phyloP scores from a whole-genome alignment of 805 yeast genomes.

The Suhomyces faveliae region DNA sequence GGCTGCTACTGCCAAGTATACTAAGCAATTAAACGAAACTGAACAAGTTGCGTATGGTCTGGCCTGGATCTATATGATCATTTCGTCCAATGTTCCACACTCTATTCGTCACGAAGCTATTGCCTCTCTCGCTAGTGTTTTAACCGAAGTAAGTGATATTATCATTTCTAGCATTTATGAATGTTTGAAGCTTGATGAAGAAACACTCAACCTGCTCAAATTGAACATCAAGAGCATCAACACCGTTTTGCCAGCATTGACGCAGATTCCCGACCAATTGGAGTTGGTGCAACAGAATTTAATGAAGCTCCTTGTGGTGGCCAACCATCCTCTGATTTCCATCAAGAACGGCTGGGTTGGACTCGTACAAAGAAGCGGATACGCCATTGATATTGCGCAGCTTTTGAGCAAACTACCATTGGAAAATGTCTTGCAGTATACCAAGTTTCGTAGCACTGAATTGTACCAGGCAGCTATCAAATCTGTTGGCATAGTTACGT shows the following conservation, averaged over 20 bases:
- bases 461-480: slow-evolving; percentile 49
- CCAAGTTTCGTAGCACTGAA: slow-evolving; percentile 17
- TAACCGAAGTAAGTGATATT: slow-evolving; percentile 40
- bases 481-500: slow-evolving; percentile 44
- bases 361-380: slow-evolving; percentile 53
- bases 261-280: slow-evolving; percentile 20
- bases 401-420: slow-evolving; percentile 39
- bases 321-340: slow-evolving; percentile 27
- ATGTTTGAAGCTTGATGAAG: slow-evolving; percentile 11
- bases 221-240: slow-evolving; percentile 19
- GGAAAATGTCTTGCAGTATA: slow-evolving; percentile 17
- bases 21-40: slow-evolving; percentile 14
- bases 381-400: slow-evolving; percentile 58
- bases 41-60: slow-evolving; percentile 35
- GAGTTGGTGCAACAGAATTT: slow-evolving; percentile 19
- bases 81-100: slow-evolving; percentile 40
- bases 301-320: slow-evolving; percentile 23
- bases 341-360: slow-evolving; percentile 74
- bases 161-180: slow-evolving; percentile 43
- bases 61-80: slow-evolving; percentile 48
- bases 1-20: slow-evolving; percentile 23
- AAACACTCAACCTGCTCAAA: slow-evolving; percentile 10
- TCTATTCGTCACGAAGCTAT: slow-evolving; percentile 35
- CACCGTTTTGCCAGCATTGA: slow-evolving; percentile 25
- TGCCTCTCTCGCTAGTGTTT: slow-evolving; percentile 30